Base-by-base conservation (phyloP, 768 basidiomycete species). In the Pisolithus orientalis region DNA sequence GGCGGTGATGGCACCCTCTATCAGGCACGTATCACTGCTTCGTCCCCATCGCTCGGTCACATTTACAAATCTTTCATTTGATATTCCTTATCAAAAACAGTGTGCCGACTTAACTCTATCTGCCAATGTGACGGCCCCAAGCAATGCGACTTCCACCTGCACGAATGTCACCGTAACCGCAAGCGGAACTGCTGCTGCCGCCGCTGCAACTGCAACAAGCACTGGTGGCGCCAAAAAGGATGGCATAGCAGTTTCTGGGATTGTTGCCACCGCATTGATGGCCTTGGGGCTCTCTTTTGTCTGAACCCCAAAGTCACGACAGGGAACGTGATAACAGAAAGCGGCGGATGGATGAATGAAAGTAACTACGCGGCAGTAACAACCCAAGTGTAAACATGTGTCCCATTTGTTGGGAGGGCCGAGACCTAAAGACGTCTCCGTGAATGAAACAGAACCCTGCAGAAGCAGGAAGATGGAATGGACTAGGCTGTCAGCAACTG, bases 21-120 rank as follows among this genome's bases (percentile, higher is more conserved):
- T 69, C 87, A 91, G 75, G 87, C 80, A 48, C 38, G 56, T 52
- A 44, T 47, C 49, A 27, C 14, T 2, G 3, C 39, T 31, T 32
- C 51, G 5, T 28, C 46, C 13, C 10, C 28, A n/a, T n/a, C 14
- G 6, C 10, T 46, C 44, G 4, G 13, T 24, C 28, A 14, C n/a
- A 5, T 32, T 46, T 32, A 47, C 34, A 17, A 24, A 9, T 13
- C 29, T 21, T 16, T n/a, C 21, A 38, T 48, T 14, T 52, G 46
- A 14, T 34, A 24, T 38, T 56, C 24, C 16, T 37, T 44, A 54
- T 14, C 9, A 47, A 48, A 48, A 46, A 11, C 61, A 92, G 86
- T 94, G 90, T 62, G 78, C 91, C 37, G 92, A 94, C 68, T 65
- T 94, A 59, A 83, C 84, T 17, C 70, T 94, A 31, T 77, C 82